A percentile compares a stretch with the other conserved stretches of the same genome.
These are phyloP conservation scores for Tuctoria greenei DNA, from an alignment of 176 grass and related monocot species.

Conservation along the genomic window DNA sequence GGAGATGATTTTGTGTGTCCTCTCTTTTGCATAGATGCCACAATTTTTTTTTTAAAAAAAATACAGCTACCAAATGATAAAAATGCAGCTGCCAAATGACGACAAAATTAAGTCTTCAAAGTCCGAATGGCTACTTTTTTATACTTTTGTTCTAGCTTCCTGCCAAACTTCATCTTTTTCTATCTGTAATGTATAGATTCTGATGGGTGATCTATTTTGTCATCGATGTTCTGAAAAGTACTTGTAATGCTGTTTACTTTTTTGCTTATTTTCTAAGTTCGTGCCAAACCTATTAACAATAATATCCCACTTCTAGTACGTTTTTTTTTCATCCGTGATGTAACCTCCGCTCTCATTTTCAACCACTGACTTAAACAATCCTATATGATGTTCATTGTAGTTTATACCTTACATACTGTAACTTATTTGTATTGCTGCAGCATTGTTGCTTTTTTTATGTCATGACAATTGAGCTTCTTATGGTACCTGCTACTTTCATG, in stretches of 20 bases:
- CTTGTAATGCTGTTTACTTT: neutral
- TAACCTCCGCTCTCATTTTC: neutral
- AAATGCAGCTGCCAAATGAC: neutral
- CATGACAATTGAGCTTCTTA: neutral
- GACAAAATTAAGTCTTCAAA: neutral
- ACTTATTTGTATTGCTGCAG: neutral
- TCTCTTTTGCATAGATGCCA: neutral
- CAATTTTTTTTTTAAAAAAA: conserved; percentile 1
- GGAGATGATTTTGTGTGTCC: neutral
- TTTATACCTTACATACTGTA: neutral
- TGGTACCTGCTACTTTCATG: neutral
- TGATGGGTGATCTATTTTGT: neutral
- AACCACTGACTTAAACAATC: neutral
- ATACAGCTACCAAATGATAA: neutral
- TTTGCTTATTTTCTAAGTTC: neutral
- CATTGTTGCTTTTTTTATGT: neutral
- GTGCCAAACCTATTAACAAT: neutral
- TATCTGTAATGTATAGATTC: neutral
- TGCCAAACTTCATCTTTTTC: neutral
- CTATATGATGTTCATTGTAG: neutral
- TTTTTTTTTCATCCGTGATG: neutral
- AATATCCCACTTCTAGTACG: neutral
- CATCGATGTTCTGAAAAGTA: neutral
- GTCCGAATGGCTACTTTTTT: neutral
- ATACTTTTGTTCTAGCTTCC: neutral